Evolutionary conservation across 306 rosid species (phyloP).

Genomic region (Carpinus viminea): DNA sequence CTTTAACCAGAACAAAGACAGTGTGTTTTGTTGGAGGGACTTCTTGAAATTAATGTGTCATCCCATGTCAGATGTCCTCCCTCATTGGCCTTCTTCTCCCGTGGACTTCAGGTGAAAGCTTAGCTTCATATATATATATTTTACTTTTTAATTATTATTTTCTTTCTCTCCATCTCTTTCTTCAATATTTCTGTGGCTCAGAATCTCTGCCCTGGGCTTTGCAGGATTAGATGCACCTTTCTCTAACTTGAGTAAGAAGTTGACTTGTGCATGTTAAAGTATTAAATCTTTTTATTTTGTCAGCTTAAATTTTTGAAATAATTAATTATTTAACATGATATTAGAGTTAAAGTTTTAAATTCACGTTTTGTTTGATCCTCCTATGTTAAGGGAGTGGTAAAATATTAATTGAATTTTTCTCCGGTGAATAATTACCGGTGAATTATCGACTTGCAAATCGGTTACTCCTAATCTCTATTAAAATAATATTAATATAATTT

Average conservation of each 20-base stretch:
- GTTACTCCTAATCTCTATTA: not conserved
- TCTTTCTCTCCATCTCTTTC: slow-evolving; percentile 1
- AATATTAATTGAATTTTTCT: too few species aligned
- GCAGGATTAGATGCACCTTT: slow-evolving; percentile 8
- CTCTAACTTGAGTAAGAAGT: not conserved
- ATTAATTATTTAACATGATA: too few species aligned
- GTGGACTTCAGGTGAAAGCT: slow-evolving; percentile 54
- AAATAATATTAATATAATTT: not conserved
- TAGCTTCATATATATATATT: not conserved
- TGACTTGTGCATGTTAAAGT: not conserved
- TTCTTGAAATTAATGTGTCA: slow-evolving; percentile 77
- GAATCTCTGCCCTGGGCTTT: slow-evolving; percentile 3
- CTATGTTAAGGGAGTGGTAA: too few species aligned
- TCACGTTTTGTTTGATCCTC: too few species aligned
- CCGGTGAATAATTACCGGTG: too few species aligned
- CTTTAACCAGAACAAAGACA: slow-evolving; percentile 69
- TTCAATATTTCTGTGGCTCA: slow-evolving; percentile 4
- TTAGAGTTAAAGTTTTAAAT: too few species aligned
- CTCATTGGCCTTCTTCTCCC: slow-evolving; percentile 84
- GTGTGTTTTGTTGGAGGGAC: slow-evolving; percentile 86
- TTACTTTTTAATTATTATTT: not conserved
- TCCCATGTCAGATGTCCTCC: slow-evolving; percentile 53
- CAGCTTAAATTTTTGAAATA: too few species aligned
- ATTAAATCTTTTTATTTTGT: too few species aligned
- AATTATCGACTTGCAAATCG: not conserved